These are phyloP conservation scores for Kondoa malvinella DNA, from an alignment of 768 basidiomycete genomes.

Conservation along the genomic window DNA sequence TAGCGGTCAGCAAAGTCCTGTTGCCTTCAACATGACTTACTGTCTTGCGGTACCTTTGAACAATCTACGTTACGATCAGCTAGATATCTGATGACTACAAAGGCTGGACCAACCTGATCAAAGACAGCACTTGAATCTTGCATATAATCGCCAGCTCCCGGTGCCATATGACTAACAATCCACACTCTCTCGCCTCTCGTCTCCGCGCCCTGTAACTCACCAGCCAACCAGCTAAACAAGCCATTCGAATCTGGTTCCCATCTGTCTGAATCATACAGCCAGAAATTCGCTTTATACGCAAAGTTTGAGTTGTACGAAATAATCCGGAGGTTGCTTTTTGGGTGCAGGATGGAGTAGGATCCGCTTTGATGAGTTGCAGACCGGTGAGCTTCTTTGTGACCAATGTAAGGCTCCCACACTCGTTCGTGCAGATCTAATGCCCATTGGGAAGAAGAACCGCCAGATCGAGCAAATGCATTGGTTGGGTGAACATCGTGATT, in stretches of 20 bases:
- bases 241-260: constrained; percentile 45
- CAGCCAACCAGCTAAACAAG: constrained; percentile 41
- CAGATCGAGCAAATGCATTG: constrained; percentile 30
- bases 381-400: constrained; percentile 32
- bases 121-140: constrained; percentile 44
- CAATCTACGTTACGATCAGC: constrained; percentile 26
- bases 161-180: constrained; percentile 35
- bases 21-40: background rate
- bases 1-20: background rate
- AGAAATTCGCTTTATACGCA: constrained; percentile 42
- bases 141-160: constrained; percentile 23
- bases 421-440: constrained; percentile 34
- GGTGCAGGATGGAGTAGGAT: constrained; percentile 39
- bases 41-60: constrained; percentile 46
- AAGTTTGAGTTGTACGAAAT: constrained; percentile 47
- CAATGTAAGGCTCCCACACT: constrained; percentile 38
- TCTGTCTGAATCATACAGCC: constrained; percentile 44
- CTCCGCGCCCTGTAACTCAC: constrained; percentile 46
- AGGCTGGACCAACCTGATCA: constrained; percentile 33
- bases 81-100: background rate
- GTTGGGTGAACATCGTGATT: constrained; percentile 27
- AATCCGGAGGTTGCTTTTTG: constrained; percentile 40
- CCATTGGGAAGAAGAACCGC: constrained; percentile 39
- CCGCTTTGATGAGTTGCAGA: constrained; percentile 41
- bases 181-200: constrained; percentile 45